Evolutionary conservation across 2,329 filamentous ascomycete genomes (phyloP).

Genomic region (Phaeosphaeriaceae sp.): DNA sequence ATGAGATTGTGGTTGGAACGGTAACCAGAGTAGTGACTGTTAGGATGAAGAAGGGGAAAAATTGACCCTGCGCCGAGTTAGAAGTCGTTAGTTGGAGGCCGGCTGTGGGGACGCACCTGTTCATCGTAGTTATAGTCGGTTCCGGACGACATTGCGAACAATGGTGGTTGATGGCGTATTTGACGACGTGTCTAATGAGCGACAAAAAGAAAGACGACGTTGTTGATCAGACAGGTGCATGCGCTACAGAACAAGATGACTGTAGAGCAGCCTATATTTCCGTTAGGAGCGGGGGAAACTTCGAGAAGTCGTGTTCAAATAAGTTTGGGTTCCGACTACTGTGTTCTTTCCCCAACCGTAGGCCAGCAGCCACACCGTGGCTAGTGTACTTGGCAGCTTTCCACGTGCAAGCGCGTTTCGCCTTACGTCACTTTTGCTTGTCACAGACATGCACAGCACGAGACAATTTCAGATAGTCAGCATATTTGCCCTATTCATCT

Average conservation of each 20-base stretch:
- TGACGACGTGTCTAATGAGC: constrained; percentile 21
- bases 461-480: too few relatives aligned
- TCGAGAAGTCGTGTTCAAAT: constrained; percentile 36
- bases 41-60: constrained; percentile 98
- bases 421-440: not conserved
- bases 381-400: constrained; percentile 15
- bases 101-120: constrained; percentile 61
- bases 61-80: constrained; percentile 72
- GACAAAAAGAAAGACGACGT: constrained; percentile 21
- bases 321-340: constrained; percentile 35
- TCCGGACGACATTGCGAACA: constrained; percentile 46
- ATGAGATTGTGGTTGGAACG: constrained; percentile 85
- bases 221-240: constrained; percentile 23
- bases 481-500: not conserved
- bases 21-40: constrained; percentile 88
- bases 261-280: constrained; percentile 28
- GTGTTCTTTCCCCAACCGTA: constrained; percentile 33
- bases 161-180: constrained; percentile 23
- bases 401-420: constrained; percentile 6
- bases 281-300: constrained; percentile 27
- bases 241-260: constrained; percentile 11
- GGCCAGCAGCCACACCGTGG: constrained; percentile 31
- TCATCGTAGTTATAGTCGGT: constrained; percentile 99
- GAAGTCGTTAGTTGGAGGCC: constrained; percentile 1
- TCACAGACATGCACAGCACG: too few relatives aligned